phyloP scores from a whole-genome alignment of 2,329 filamentous ascomycete species.

The Aspergillus aculeatinus region DNA sequence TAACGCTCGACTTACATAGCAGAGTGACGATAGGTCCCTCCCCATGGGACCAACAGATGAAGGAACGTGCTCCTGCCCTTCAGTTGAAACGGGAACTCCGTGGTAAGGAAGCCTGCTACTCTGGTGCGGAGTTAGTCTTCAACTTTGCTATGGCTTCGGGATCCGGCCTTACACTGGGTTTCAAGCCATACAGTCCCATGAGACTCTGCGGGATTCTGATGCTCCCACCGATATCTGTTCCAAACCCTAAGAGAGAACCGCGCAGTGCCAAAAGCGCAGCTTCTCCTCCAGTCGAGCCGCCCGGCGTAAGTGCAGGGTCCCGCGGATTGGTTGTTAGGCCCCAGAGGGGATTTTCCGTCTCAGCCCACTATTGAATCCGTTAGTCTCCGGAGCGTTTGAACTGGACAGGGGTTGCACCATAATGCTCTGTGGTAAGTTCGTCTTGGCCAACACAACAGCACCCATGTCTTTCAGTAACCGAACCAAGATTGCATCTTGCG shows the following conservation, averaged over 20 bases:
- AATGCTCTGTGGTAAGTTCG: constrained; percentile 53
- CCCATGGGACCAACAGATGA: constrained; percentile 63
- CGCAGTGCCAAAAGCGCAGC: constrained; percentile 41
- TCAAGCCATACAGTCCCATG: constrained; percentile 52
- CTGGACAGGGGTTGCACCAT: constrained; percentile 41
- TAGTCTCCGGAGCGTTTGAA: background rate
- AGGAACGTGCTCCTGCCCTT: constrained; percentile 64
- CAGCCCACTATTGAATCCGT: constrained; percentile 46
- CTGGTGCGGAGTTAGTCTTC: constrained; percentile 35
- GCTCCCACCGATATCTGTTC: constrained; percentile 55
- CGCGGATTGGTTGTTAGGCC: constrained; percentile 51
- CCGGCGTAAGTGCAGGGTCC: constrained; percentile 46
- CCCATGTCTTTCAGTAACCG: constrained; percentile 51
- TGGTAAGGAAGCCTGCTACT: constrained; percentile 58
- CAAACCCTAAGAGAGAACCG: constrained; percentile 49
- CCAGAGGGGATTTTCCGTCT: constrained; percentile 55
- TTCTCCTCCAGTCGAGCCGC: constrained; percentile 51
- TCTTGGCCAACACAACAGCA: constrained; percentile 55
- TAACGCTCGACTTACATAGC: constrained; percentile 50
- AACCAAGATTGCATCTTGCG: constrained; percentile 52
- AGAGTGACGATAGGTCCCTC: constrained; percentile 52
- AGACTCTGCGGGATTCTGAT: constrained; percentile 51
- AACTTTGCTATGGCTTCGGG: constrained; percentile 9
- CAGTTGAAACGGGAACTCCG: constrained; percentile 60
- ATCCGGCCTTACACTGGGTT: constrained; percentile 36